These are phyloP conservation scores for Rubus idaeus DNA, from an alignment of 306 rosid species.

Conservation along the genomic window DNA sequence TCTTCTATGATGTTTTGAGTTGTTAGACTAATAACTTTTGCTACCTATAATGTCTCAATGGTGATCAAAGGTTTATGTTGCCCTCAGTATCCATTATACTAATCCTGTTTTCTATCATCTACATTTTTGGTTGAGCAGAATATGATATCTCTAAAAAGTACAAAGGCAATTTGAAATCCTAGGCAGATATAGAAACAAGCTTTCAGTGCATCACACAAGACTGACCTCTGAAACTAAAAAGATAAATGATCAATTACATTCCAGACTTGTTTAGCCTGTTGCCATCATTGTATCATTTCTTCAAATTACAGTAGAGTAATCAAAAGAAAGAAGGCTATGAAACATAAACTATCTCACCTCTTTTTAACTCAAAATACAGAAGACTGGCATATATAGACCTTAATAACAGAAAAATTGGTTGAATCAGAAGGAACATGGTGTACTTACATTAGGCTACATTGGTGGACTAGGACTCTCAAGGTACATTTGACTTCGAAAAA, in stretches of 20 bases:
- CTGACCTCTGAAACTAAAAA: not conserved
- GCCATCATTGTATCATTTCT: conserved; percentile 18
- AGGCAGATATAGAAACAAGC: not conserved
- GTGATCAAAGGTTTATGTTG: not conserved
- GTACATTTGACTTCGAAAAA: conserved; percentile 12
- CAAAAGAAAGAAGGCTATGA: conserved; percentile 16
- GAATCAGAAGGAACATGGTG: conserved; percentile 21
- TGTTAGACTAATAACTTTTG: not conserved
- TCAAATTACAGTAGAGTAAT: conserved; percentile 15
- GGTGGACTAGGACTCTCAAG: conserved; percentile 31
- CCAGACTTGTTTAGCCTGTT: not conserved
- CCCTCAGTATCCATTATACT: not conserved
- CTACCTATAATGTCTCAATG: not conserved
- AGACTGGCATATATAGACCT: conserved; percentile 6
- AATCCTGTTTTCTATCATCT: not conserved
- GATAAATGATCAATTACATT: not conserved
- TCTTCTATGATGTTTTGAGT: not conserved
- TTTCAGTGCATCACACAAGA: not conserved
- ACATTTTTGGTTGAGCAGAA: not conserved
- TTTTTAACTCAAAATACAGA: conserved; percentile 4
- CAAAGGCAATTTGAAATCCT: not conserved
- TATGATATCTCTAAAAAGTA: not conserved
- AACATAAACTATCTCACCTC: conserved; percentile 12
- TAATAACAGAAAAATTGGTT: conserved; percentile 36
- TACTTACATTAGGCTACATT: conserved; percentile 29